Percentiles rank a stretch among this genome's conserved stretches.
Evolutionary conservation across 345 rosid genomes (phyloP).

Genomic region (Aethionema arabicum): DNA sequence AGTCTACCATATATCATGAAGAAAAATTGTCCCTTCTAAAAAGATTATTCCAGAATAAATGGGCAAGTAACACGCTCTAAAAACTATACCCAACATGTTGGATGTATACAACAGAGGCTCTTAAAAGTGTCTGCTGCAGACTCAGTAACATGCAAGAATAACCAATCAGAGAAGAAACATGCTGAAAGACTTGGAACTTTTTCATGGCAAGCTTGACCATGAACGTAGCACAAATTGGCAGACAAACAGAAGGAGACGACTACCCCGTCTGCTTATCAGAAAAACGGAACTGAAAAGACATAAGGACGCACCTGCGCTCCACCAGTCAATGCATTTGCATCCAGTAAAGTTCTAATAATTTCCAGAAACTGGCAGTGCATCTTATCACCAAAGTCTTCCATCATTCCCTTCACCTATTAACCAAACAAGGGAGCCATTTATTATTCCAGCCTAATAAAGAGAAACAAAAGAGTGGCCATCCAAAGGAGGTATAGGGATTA

Average conservation of each 20-base stretch:
- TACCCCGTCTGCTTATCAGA: background rate
- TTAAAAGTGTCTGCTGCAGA: background rate
- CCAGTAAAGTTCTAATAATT: conserved; percentile 93
- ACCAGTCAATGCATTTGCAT: conserved; percentile 73
- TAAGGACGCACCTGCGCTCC: conserved; percentile 66
- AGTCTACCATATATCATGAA: conserved; percentile 16
- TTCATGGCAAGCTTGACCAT: conserved; percentile 11
- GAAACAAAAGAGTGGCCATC: conserved; percentile 5
- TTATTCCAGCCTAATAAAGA: background rate
- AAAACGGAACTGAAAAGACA: conserved; percentile 5
- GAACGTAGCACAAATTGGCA: background rate
- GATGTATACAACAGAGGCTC: background rate
- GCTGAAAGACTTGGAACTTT: background rate
- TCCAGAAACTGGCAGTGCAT: conserved; percentile 99
- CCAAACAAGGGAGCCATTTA: conserved; percentile 17
- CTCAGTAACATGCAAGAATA: conserved; percentile 15
- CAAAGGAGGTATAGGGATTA: conserved; percentile 12
- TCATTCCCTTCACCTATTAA: conserved; percentile 89
- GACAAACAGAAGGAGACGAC: conserved; percentile 6
- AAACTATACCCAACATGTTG: background rate
- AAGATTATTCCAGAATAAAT: too few relatives aligned
- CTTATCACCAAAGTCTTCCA: conserved; percentile 89
- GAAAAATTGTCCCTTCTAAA: too few relatives aligned
- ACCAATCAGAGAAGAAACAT: conserved; percentile 4
- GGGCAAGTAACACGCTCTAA: background rate